Base-by-base conservation (phyloP, 129 eudicot genomes). In the Rutidosis leptorrhynchoides region DNA sequence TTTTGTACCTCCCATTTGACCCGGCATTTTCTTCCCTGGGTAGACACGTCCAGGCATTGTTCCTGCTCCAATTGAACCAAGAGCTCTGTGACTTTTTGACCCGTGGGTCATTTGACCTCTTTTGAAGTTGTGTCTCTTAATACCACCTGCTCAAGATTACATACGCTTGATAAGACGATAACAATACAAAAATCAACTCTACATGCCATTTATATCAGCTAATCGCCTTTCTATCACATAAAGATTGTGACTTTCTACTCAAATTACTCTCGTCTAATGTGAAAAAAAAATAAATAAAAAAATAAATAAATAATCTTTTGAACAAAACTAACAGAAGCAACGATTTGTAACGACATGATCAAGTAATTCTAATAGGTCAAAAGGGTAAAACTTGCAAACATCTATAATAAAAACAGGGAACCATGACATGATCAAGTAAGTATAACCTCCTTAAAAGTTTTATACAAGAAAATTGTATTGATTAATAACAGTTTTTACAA, bases 11-110 rank as follows among this genome's bases (percentile, higher is more conserved):
- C 99, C 99, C 99, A 94, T 94, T 79, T 85, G 81, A 45, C 99
- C 99, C 0, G 99, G 90, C 99, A 94, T 94, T 74, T 94, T 94
- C 85, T 94, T 89, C 26, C 99, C 99, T 57, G 54, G 54, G 82
- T 89, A 94, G 12, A 94, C 99, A 6, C 86, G 88, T 10, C 99
- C 99, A 0, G 99, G 99, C 14, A 97, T 94, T 40, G 99, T 94
- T 45, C 99, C 99, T 1, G 99, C 97, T 71, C 96, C 99, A 21
- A 94, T 94, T 23, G 99, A 94, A 33, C 99, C 99, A 21, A 86
- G 84, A 10, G 77, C 85, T 57, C 99, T 65, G 57, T 94, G 99
- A 83, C 99, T 94, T 68, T 94, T 89, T 10, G 99, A 94, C 51
- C 99, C 99, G 60, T 94, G 99, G 53, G 83, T 76, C 99, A 94